A percentile compares a stretch with the other conserved stretches of the same genome.
Evolutionary conservation across 2,329 filamentous ascomycete genomes (phyloP).

Genomic region (Malbranchea cinnamomea): DNA sequence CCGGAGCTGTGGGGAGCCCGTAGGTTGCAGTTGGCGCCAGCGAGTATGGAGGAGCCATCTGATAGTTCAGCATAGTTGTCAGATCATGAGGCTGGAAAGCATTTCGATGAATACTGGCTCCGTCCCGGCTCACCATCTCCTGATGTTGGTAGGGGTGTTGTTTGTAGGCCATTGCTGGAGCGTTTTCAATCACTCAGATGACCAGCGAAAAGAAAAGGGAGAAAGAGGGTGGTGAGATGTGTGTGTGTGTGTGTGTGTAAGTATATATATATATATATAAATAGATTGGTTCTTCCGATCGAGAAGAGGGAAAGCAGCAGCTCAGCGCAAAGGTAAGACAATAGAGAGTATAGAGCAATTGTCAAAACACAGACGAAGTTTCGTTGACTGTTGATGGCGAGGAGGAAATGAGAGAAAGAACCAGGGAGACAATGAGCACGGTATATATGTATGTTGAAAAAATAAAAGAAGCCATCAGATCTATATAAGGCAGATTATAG

Average conservation of each 20-base stretch:
- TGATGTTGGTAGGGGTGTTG: too few species aligned
- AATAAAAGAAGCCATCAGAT: too few species aligned
- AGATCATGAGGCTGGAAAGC: too few species aligned
- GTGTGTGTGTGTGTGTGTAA: neutral
- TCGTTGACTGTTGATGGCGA: conserved; percentile 1
- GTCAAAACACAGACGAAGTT: conserved; percentile 3
- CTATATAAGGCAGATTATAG: too few species aligned
- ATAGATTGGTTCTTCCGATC: too few species aligned
- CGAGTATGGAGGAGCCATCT: neutral
- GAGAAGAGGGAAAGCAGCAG: too few species aligned
- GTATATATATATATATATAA: too few species aligned
- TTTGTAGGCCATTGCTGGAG: conserved; percentile 1
- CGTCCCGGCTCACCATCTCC: too few species aligned
- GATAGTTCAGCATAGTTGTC: too few species aligned
- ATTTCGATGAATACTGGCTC: too few species aligned
- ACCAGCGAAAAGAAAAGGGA: neutral
- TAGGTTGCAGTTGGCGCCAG: conserved; percentile 3
- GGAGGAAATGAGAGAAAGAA: conserved; percentile 1
- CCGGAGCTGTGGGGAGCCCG: conserved; percentile 7
- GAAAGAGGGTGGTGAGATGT: neutral
- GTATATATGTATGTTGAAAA: conserved; percentile 3
- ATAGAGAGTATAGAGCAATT: neutral
- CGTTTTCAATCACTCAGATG: neutral
- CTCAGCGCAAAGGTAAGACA: neutral
- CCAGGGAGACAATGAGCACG: conserved; percentile 1